These are phyloP conservation scores for Dioszegia hungarica DNA, from an alignment of 768 basidiomycete genomes.

Conservation along the genomic window DNA sequence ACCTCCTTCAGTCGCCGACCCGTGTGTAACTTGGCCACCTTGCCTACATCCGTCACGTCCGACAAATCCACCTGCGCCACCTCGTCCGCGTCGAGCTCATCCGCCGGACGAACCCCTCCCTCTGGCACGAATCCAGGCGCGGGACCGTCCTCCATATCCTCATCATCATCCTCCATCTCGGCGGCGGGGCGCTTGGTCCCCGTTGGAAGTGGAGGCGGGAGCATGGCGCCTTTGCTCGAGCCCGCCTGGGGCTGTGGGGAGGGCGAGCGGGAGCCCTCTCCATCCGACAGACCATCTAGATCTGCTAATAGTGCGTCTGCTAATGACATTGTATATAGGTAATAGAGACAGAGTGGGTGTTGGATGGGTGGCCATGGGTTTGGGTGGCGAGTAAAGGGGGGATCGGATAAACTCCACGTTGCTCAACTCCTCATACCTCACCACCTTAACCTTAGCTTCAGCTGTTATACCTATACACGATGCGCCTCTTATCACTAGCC, in stretches of 20 bases:
- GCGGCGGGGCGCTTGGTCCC: conserved; percentile 18
- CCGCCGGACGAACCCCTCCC: conserved; percentile 87
- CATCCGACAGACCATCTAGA: conserved; percentile 73
- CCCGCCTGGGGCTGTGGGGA: conserved; percentile 1
- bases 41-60: conserved; percentile 73
- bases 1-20: conserved; percentile 85
- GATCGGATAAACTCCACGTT: not conserved
- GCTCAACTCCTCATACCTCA: not conserved
- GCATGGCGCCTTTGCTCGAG: conserved; percentile 34
- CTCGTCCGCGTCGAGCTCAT: conserved; percentile 88
- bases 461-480: not conserved
- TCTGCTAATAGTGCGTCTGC: conserved; percentile 91
- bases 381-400: conserved; percentile 1
- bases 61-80: conserved; percentile 92
- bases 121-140: conserved; percentile 50
- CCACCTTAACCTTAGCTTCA: not conserved
- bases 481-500: not conserved
- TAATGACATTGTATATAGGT: conserved; percentile 52
- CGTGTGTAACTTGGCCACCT: conserved; percentile 80
- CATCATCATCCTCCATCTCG: conserved; percentile 58
- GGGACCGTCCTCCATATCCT: conserved; percentile 54
- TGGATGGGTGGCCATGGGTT: not conserved
- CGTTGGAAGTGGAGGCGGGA: conserved; percentile 41
- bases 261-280: conserved; percentile 8
- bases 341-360: not conserved